These are phyloP conservation scores for Globisporangium solare DNA, from an alignment of 352 stramenopile genomes.

Conservation along the genomic window DNA sequence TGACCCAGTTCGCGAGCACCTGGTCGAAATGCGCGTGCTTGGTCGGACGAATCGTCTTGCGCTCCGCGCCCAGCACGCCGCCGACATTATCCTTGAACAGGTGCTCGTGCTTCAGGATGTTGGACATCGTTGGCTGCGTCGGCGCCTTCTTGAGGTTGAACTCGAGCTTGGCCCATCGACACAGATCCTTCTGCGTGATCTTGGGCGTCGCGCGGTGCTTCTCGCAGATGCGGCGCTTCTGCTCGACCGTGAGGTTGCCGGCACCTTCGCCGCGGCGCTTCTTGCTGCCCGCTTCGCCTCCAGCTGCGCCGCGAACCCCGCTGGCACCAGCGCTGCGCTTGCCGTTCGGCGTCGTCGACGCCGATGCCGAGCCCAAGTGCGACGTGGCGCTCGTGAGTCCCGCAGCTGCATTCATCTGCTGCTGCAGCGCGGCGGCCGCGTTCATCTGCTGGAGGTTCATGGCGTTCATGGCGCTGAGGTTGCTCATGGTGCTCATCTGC, in stretches of 20 bases:
- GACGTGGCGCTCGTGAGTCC: neutral
- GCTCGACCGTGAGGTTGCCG: constrained; percentile 82
- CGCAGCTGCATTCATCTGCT: neutral
- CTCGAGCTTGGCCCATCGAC: constrained; percentile 86
- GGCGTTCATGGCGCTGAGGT: constrained; percentile 15
- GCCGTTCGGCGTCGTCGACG: neutral
- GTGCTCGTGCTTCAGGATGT: constrained; percentile 83
- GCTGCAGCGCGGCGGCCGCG: neutral
- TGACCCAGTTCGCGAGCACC: constrained; percentile 86
- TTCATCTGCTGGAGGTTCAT: constrained; percentile 14
- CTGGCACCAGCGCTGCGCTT: neutral
- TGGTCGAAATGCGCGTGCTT: constrained; percentile 78
- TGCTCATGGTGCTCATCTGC: constrained; percentile 18
- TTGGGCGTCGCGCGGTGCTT: constrained; percentile 83
- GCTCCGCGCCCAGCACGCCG: constrained; percentile 65
- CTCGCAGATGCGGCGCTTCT: constrained; percentile 86
- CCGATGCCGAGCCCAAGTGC: neutral
- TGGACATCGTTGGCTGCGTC: constrained; percentile 42
- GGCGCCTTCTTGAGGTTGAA: constrained; percentile 81
- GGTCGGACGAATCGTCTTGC: constrained; percentile 83
- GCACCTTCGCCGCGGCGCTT: constrained; percentile 50
- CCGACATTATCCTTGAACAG: constrained; percentile 83
- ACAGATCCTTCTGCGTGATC: constrained; percentile 87
- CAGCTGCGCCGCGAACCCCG: neutral
- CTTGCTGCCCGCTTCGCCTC: constrained; percentile 9